These are phyloP conservation scores for Phlebiopsis gigantea DNA, from an alignment of 768 basidiomycete species.

Conservation along the genomic window DNA sequence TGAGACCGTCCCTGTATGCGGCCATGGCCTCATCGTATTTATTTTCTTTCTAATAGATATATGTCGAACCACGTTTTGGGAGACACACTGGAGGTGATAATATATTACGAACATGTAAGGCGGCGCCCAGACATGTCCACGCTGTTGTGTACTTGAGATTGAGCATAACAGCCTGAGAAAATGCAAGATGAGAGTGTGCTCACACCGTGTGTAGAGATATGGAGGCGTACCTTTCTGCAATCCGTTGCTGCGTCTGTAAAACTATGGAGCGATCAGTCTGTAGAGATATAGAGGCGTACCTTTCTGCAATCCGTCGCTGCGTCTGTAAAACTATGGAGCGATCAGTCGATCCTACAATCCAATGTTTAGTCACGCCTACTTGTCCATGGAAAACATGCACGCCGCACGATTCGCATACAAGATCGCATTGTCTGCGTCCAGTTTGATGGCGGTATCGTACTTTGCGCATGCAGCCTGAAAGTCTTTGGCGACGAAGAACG, in stretches of 20 bases:
- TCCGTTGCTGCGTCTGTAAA: neutral
- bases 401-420: slow-evolving; percentile 42
- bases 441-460: slow-evolving; percentile 37
- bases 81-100: no score
- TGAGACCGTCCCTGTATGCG: neutral
- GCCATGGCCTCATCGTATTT: neutral
- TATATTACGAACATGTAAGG: neutral
- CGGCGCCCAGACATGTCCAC: neutral
- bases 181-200: neutral
- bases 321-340: neutral
- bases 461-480: slow-evolving; percentile 32
- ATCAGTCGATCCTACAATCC: neutral
- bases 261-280: neutral
- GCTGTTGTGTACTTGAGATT: neutral
- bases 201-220: no score
- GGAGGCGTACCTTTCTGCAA: neutral
- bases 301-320: neutral
- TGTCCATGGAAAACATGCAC: slow-evolving; percentile 30
- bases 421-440: slow-evolving; percentile 32
- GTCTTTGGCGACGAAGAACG: slow-evolving; percentile 28
- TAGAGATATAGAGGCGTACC: no score
- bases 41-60: no score
- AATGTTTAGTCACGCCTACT: slow-evolving; percentile 19
- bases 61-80: no score
- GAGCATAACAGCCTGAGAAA: neutral